Conservation (phyloP, 441 rosid genomes). For the Gossypium trilobum region DNA sequence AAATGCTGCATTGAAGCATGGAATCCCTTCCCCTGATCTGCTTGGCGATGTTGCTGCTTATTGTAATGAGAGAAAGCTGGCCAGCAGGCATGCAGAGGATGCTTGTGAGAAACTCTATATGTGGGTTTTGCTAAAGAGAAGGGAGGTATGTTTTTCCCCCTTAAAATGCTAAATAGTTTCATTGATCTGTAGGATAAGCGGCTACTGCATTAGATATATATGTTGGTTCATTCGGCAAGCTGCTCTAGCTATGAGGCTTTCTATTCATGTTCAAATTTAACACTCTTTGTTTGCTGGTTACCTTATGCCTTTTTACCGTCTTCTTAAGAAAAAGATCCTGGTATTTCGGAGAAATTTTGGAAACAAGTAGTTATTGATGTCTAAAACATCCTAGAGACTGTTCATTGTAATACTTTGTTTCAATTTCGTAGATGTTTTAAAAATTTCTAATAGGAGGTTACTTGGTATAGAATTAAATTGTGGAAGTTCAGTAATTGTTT, state of each 20-base stretch:
- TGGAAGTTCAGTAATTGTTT: not conserved
- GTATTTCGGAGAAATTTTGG: too few species aligned
- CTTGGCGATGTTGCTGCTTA: conserved; percentile 52
- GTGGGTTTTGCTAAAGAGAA: conserved; percentile 73
- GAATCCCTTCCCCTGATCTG: conserved; percentile 40
- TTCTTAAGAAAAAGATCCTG: not conserved
- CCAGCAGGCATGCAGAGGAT: conserved; percentile 67
- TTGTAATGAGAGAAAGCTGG: conserved; percentile 62
- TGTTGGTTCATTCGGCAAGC: not conserved
- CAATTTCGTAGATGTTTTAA: too few species aligned
- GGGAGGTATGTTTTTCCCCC: conserved; percentile 35
- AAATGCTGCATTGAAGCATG: conserved; percentile 53
- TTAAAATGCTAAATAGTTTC: not conserved
- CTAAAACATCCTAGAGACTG: too few species aligned
- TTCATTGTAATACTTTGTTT: too few species aligned
- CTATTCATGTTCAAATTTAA: not conserved
- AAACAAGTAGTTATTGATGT: too few species aligned
- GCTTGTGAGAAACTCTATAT: conserved; percentile 70
- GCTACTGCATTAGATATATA: not conserved
- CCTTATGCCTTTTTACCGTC: not conserved
- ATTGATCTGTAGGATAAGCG: not conserved
- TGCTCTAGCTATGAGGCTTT: not conserved
- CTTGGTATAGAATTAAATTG: not conserved
- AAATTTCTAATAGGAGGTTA: too few species aligned
- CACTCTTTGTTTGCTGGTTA: not conserved